Percentiles rank a stretch among this genome's conserved stretches.
phyloP scores from a whole-genome alignment of 177 flowering plant genomes.

The Vitis hybrid region DNA sequence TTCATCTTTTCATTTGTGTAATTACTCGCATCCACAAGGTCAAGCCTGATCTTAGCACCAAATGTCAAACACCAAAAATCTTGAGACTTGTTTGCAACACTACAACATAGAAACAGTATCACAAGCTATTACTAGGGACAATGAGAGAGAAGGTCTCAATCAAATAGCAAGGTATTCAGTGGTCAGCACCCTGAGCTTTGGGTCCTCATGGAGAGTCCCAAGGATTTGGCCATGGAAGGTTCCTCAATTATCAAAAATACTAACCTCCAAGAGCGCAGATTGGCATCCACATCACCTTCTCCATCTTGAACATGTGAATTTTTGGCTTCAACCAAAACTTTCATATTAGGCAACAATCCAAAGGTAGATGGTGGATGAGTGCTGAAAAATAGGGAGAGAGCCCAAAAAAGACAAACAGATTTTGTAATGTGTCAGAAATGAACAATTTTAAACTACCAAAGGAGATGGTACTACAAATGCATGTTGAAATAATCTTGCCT shows the following conservation, averaged over 20 bases:
- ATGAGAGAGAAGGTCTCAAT: background rate
- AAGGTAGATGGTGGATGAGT: constrained; percentile 62
- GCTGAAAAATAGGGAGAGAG: constrained; percentile 12
- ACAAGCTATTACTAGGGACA: background rate
- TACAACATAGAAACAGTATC: too few species aligned
- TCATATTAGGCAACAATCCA: constrained; percentile 44
- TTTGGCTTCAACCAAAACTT: constrained; percentile 33
- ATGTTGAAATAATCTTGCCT: constrained; percentile 18
- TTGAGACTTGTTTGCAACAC: too few species aligned
- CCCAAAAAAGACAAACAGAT: background rate
- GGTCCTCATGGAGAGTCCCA: too few species aligned
- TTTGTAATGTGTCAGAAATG: background rate
- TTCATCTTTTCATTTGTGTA: too few species aligned
- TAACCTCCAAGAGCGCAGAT: constrained; percentile 35
- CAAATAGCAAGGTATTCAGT: constrained; percentile 3
- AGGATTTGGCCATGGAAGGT: too few species aligned
- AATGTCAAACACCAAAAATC: too few species aligned
- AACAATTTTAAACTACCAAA: background rate
- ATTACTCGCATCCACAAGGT: too few species aligned
- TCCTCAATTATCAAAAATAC: background rate
- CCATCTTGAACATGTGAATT: constrained; percentile 26
- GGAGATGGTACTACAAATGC: background rate
- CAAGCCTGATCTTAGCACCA: too few species aligned
- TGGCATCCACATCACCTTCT: constrained; percentile 25
- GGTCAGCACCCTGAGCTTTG: too few species aligned